phyloP scores from a whole-genome alignment of 345 rosid genomes.

The Citrus maxima region DNA sequence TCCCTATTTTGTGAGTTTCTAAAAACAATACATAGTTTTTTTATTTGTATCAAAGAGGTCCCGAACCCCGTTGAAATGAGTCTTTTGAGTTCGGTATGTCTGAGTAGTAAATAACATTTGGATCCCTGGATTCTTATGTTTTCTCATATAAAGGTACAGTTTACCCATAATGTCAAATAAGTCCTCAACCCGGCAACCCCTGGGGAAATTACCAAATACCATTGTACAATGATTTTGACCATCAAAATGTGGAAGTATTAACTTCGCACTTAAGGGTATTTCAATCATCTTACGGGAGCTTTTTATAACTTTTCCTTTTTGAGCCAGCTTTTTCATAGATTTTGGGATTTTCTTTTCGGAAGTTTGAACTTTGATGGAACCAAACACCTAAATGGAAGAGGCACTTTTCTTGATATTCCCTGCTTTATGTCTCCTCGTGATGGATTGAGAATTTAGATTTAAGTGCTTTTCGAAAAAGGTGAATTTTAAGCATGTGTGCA shows the following conservation, averaged over 20 bases:
- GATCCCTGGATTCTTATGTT: not conserved
- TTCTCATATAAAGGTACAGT: too few species aligned
- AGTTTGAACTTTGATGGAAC: slow-evolving; percentile 9
- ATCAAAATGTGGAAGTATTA: too few species aligned
- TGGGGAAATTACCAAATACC: not conserved
- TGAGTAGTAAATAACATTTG: not conserved
- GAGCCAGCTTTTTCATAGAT: not conserved
- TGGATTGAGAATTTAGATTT: not conserved
- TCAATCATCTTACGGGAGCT: not conserved
- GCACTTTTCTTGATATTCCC: not conserved
- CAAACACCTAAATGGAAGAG: slow-evolving; percentile 24
- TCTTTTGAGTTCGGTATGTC: not conserved
- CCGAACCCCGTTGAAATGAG: too few species aligned
- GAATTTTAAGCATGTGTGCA: not conserved
- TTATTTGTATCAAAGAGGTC: too few species aligned
- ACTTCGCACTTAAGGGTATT: not conserved
- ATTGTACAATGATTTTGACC: not conserved
- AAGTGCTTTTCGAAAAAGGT: not conserved
- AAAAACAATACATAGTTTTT: too few species aligned
- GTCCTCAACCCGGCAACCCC: not conserved
- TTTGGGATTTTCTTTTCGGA: slow-evolving; percentile 18
- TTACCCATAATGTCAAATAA: too few species aligned
- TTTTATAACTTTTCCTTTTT: not conserved
- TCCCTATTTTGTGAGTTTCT: not conserved
- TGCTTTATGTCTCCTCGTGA: not conserved